Percentiles rank a stretch among this genome's conserved stretches.
phyloP scores from a whole-genome alignment of 805 yeast genomes.

The Suhomyces sp. region DNA sequence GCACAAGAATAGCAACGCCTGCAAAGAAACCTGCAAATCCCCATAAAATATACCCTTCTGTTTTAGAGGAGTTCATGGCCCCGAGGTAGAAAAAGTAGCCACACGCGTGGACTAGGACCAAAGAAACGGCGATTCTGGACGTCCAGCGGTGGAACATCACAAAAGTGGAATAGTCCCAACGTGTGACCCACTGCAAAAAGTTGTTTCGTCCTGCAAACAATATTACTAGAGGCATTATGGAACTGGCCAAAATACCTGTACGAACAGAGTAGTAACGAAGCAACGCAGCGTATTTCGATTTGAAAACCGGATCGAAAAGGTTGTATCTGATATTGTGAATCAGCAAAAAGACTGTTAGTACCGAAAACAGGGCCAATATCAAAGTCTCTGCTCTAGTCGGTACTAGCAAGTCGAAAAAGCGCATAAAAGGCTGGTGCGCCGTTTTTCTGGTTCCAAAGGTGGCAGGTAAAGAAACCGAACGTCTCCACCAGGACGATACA shows the following conservation, averaged over 20 bases:
- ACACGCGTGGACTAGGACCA: conserved; percentile 42
- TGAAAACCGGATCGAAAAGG: conserved; percentile 25
- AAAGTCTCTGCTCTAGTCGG: conserved; percentile 13
- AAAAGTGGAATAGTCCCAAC: conserved; percentile 47
- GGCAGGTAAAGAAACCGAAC: conserved; percentile 40
- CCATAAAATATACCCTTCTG: conserved; percentile 17
- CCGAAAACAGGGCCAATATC: conserved; percentile 5
- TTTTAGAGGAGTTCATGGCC: conserved; percentile 10
- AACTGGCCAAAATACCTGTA: conserved; percentile 22
- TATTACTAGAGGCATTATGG: conserved; percentile 30
- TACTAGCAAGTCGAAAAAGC: conserved; percentile 26
- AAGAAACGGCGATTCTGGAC: conserved; percentile 42
- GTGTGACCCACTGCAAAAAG: conserved; percentile 35
- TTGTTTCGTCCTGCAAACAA: conserved; percentile 37
- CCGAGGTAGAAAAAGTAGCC: conserved; percentile 7
- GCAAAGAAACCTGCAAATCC: conserved; percentile 18
- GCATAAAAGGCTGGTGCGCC: conserved; percentile 18
- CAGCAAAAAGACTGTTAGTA: conserved; percentile 6
- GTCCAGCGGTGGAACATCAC: conserved; percentile 58
- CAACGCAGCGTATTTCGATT: conserved; percentile 16
- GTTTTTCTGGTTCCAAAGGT: conserved; percentile 26
- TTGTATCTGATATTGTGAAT: conserved; percentile 16
- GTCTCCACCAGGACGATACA: conserved; percentile 7
- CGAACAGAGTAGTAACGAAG: conserved; percentile 18
- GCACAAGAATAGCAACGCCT: conserved; percentile 16